These are phyloP conservation scores for Chytriomyces confervae DNA, from an alignment of 192 early-diverging fungal species.

Conservation along the genomic window DNA sequence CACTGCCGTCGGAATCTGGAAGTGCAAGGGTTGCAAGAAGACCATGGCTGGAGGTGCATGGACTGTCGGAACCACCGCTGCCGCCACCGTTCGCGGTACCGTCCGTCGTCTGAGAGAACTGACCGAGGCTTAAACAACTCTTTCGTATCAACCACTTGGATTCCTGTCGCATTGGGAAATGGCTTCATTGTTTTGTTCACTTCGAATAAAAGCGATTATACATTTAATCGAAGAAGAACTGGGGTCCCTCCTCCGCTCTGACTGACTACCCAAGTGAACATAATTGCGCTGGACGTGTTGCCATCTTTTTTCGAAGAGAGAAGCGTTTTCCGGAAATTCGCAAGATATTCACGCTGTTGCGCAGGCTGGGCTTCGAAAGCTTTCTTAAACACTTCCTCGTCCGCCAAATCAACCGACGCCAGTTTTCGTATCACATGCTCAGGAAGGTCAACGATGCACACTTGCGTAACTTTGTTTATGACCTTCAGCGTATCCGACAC, in stretches of 20 bases:
- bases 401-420: slow-evolving; percentile 32
- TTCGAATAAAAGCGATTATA: too few relatives aligned
- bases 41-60: slow-evolving; percentile 96
- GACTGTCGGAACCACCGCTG: slow-evolving; percentile 90
- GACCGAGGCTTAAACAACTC: slow-evolving; percentile 78
- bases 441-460: slow-evolving; percentile 48
- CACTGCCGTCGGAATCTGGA: slow-evolving; percentile 97
- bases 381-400: slow-evolving; percentile 51
- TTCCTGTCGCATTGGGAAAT: too few relatives aligned
- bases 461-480: slow-evolving; percentile 15
- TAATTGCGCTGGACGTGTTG: too few relatives aligned
- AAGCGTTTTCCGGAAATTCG: too few relatives aligned
- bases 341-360: slow-evolving; percentile 42
- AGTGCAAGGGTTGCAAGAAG: slow-evolving; percentile 96
- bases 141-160: background rate
- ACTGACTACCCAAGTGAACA: too few relatives aligned
- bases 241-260: too few relatives aligned
- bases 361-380: slow-evolving; percentile 35
- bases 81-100: slow-evolving; percentile 89
- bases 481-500: slow-evolving; percentile 25
- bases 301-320: too few relatives aligned
- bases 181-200: too few relatives aligned
- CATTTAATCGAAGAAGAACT: too few relatives aligned
- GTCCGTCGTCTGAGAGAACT: slow-evolving; percentile 98
- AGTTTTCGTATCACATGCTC: slow-evolving; percentile 33